phyloP scores from a whole-genome alignment of 179 eudicot species.

The Vitellaria paradoxa region DNA sequence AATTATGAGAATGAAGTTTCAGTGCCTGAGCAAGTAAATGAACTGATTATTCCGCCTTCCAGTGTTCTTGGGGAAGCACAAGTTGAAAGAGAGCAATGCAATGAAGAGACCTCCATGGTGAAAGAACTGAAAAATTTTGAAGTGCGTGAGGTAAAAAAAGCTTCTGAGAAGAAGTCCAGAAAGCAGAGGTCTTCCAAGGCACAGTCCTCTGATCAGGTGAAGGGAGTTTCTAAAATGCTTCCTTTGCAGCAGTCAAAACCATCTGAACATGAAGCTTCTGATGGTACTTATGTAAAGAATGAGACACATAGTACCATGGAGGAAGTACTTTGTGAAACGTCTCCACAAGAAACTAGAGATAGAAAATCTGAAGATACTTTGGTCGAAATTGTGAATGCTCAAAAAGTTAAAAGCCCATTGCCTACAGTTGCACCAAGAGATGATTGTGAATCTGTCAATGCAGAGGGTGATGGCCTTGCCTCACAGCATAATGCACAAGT shows the following conservation, averaged over 20 bases:
- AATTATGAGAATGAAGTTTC: conserved; percentile 19
- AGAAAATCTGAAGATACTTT: conserved; percentile 15
- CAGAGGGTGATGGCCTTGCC: conserved; percentile 27
- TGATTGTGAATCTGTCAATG: conserved; percentile 28
- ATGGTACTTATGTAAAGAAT: conserved; percentile 25
- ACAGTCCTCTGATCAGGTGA: conserved; percentile 59
- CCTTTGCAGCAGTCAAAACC: conserved; percentile 41
- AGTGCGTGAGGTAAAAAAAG: conserved; percentile 49
- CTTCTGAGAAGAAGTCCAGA: conserved; percentile 79
- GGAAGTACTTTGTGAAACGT: conserved; percentile 16
- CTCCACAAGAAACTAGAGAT: conserved; percentile 21
- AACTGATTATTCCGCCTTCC: conserved; percentile 18
- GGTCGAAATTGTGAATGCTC: conserved; percentile 15
- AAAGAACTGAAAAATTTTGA: conserved; percentile 54
- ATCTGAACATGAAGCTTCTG: conserved; percentile 33
- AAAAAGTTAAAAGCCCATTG: conserved; percentile 23
- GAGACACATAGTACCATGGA: conserved; percentile 19
- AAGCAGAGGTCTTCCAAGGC: conserved; percentile 75
- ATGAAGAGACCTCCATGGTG: conserved; percentile 28
- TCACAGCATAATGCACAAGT: conserved; percentile 28
- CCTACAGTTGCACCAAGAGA: conserved; percentile 12
- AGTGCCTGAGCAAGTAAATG: conserved; percentile 30
- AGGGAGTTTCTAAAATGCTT: conserved; percentile 45
- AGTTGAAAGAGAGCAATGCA: conserved; percentile 26
- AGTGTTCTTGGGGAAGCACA: conserved; percentile 26